A percentile compares a stretch with the other conserved stretches of the same genome.
Evolutionary conservation across 2,329 filamentous ascomycete species (phyloP).

Genomic region (Colletotrichum chrysophilum): DNA sequence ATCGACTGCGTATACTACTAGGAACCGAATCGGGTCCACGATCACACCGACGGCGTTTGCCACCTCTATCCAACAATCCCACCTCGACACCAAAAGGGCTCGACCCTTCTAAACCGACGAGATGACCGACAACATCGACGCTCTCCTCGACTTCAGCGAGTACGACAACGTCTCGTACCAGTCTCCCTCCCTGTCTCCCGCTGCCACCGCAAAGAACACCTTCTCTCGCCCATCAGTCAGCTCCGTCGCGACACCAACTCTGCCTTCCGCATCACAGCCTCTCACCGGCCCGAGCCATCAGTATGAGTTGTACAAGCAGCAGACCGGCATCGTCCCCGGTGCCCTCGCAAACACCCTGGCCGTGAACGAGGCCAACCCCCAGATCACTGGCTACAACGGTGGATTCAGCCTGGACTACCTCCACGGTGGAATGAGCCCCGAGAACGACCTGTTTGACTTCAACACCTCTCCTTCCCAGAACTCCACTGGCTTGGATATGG

Average conservation of each 20-base stretch:
- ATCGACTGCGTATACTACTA: background rate
- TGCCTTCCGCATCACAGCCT: slow-evolving; percentile 57
- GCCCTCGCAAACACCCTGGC: slow-evolving; percentile 82
- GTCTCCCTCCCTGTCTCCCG: slow-evolving; percentile 65
- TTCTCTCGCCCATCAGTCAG: slow-evolving; percentile 57
- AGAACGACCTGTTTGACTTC: slow-evolving; percentile 75
- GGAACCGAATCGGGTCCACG: background rate
- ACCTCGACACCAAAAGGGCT: slow-evolving; percentile 3
- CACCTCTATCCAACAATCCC: background rate
- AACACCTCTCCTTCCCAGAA: slow-evolving; percentile 69
- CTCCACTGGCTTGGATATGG: slow-evolving; percentile 67
- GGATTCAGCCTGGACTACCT: slow-evolving; percentile 56
- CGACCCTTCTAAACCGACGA: slow-evolving; percentile 14
- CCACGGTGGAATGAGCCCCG: slow-evolving; percentile 60
- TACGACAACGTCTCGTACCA: slow-evolving; percentile 68
- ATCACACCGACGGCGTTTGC: background rate
- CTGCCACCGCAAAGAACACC: slow-evolving; percentile 55
- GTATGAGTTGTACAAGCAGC: slow-evolving; percentile 94
- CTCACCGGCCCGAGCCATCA: slow-evolving; percentile 88
- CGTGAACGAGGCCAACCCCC: slow-evolving; percentile 67
- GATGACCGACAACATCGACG: slow-evolving; percentile 56
- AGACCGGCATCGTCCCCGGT: slow-evolving; percentile 89
- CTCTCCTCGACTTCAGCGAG: slow-evolving; percentile 64
- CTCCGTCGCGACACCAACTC: slow-evolving; percentile 59
- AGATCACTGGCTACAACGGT: slow-evolving; percentile 59